A percentile compares a stretch with the other conserved stretches of the same genome.
phyloP scores from a whole-genome alignment of 305 asterid genomes.

The Ajuga reptans region DNA sequence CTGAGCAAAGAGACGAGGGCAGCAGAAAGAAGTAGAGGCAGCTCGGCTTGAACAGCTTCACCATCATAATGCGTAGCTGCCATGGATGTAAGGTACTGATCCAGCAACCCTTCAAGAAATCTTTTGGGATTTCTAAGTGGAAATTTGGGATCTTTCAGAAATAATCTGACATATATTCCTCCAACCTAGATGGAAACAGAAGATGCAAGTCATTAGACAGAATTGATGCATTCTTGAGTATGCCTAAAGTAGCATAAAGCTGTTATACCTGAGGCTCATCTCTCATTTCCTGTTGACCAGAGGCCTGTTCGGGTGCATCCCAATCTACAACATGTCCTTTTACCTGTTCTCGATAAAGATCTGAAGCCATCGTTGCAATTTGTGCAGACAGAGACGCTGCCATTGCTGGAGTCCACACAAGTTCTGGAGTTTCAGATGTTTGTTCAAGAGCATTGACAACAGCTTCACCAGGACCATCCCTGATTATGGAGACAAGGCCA shows the following conservation, averaged over 20 bases:
- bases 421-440: constrained; percentile 98
- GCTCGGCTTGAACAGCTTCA: constrained; percentile 74
- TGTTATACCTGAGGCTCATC: constrained; percentile 92
- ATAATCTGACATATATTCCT: constrained; percentile 88
- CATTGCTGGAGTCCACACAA: constrained; percentile 99
- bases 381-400: constrained; percentile 95
- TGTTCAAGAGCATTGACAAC: constrained; percentile 85
- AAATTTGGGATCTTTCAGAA: constrained; percentile 96
- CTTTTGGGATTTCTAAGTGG: constrained; percentile 95
- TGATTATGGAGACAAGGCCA: constrained; percentile 83
- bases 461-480: constrained; percentile 99
- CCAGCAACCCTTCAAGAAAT: constrained; percentile 89
- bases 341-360: constrained; percentile 80
- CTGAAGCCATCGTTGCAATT: constrained; percentile 90
- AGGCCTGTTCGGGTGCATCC: constrained; percentile 97
- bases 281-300: constrained; percentile 89
- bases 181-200: constrained; percentile 63
- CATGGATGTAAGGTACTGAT: constrained; percentile 94
- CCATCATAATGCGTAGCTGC: constrained; percentile 73
- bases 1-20: constrained; percentile 89
- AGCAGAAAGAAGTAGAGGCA: constrained; percentile 93
- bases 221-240: constrained; percentile 21
- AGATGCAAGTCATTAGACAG: constrained; percentile 21
- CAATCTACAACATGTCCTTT: constrained; percentile 90
- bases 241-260: constrained; percentile 12